Evolutionary conservation across 768 basidiomycete species (phyloP), one percentile per base, ranked within the genome.

Genomic region (Russula ochroleuca): DNA sequence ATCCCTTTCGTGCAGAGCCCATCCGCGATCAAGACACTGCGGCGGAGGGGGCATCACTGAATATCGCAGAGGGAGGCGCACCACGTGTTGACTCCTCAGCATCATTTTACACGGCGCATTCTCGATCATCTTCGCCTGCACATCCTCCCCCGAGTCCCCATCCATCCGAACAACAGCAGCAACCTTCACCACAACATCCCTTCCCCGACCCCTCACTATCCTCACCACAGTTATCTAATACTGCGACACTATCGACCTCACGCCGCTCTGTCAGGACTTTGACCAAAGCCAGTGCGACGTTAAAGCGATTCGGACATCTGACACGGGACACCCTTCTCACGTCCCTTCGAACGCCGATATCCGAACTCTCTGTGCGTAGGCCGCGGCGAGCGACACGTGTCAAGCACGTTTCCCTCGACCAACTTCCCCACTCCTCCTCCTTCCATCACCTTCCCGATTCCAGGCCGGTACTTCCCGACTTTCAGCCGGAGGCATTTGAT

Each of bases 1-100:
- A 76, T 37, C 69, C 75, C 1, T 74, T 72, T 57, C 61, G 71
- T 53, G 55, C 49, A 17, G 67, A 70, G 17, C 55, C 68, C 35
- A 25, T 57, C 21, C 49, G 54, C n/a, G 64, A 64, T 61, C 56
- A 52, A 37, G 33, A 64, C 60, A 19, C 31, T 7, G n/a, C 25
- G 2, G 23, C 21, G 57, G 41, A 63, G 49, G 13, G 48, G 58
- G 28, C 47, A 64, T 45, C 67, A 28, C 5, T 48, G n/a, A n/a
- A 49, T 35, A 59, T 48, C 37, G 23, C 21, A 14, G 63, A 67
- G 25, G 47, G 33, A 2, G 56, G 33, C 11, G 37, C 38, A n/a
- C 48, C 69, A 5, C 65, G 38, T 28, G 66, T 51, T 7, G 68
- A 47, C n/a, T 68, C 68, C 23, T 63, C 66, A n/a, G 62, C 59